Conservation (phyloP, 83 land plant species). For the Thuja plicata region DNA sequence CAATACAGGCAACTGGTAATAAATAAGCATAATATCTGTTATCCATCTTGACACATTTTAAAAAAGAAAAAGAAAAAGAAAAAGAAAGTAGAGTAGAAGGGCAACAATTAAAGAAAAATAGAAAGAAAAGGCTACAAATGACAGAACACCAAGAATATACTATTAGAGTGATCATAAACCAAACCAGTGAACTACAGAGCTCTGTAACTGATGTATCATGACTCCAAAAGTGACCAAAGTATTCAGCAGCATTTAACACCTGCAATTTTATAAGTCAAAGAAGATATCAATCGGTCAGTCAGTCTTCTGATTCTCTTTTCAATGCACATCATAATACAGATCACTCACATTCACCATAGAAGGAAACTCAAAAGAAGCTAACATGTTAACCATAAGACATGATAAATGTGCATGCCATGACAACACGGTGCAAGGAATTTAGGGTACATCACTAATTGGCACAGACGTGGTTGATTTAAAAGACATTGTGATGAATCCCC, state of each 20-base stretch:
- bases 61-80: neutral
- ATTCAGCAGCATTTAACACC: conserved; percentile 24
- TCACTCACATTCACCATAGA: neutral
- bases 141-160: neutral
- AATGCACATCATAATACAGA: neutral
- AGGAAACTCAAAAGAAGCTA: neutral
- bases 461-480: neutral
- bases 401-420: neutral
- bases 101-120: neutral
- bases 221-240: conserved; percentile 19
- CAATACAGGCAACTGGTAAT: neutral
- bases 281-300: too few species aligned
- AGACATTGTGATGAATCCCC: neutral
- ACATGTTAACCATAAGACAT: neutral
- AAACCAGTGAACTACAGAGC: conserved; percentile 28
- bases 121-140: neutral
- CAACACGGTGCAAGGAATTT: neutral
- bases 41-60: neutral
- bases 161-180: conserved; percentile 10
- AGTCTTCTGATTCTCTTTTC: neutral
- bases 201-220: conserved; percentile 27
- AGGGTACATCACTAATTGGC: neutral
- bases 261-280: neutral
- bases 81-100: neutral
- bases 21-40: neutral